Evolutionary conservation across 805 yeast species (phyloP).

Genomic region (Ogataea nonfermentans): DNA sequence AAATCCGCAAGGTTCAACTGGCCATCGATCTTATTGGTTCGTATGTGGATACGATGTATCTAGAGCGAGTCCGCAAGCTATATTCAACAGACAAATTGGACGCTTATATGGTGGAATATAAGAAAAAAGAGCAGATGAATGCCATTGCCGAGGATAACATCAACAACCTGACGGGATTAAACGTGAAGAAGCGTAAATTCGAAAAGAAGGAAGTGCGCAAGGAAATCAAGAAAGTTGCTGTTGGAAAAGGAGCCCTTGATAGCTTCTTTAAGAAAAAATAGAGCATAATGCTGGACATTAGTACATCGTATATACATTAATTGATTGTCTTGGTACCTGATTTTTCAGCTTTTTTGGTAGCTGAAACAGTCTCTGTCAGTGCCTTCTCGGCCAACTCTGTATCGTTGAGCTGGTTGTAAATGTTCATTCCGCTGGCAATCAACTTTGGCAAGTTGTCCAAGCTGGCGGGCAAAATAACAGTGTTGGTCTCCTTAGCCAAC

Average conservation of each 20-base stretch:
- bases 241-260: conserved; percentile 68
- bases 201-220: conserved; percentile 36
- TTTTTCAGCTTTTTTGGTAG: background rate
- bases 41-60: conserved; percentile 36
- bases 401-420: conserved; percentile 45
- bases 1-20: conserved; percentile 37
- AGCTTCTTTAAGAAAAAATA: conserved; percentile 51
- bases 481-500: conserved; percentile 77
- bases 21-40: conserved; percentile 50
- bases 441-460: conserved; percentile 70
- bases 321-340: background rate
- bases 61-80: conserved; percentile 22
- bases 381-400: conserved; percentile 36
- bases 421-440: conserved; percentile 75
- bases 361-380: conserved; percentile 7
- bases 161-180: conserved; percentile 29
- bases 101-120: conserved; percentile 21
- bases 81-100: conserved; percentile 24
- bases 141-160: conserved; percentile 34
- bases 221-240: conserved; percentile 41
- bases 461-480: conserved; percentile 74
- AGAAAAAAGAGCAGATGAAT: conserved; percentile 20
- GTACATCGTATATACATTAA: conserved; percentile 8
- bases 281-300: background rate
- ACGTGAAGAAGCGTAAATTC: conserved; percentile 22